Evolutionary conservation across 305 asterid genomes (phyloP).

Genomic region (Petunia hybrid): DNA sequence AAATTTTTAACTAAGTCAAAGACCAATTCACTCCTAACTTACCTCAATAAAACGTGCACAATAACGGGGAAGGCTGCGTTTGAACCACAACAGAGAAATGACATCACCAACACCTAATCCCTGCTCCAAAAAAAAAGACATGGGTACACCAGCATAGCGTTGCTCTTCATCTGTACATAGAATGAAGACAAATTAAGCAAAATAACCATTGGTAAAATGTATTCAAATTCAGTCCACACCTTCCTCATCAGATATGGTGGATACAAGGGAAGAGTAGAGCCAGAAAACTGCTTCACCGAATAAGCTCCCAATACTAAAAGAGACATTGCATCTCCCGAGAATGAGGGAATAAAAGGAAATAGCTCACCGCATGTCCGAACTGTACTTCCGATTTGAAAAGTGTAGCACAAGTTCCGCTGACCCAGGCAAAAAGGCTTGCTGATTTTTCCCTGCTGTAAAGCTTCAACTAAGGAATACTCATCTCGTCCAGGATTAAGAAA

Average conservation of each 20-base stretch:
- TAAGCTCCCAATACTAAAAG: neutral
- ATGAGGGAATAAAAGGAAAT: conserved; percentile 20
- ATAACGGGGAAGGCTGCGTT: conserved; percentile 95
- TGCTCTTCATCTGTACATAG: conserved; percentile 89
- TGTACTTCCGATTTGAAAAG: conserved; percentile 98
- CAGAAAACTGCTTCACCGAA: neutral
- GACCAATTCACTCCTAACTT: conserved; percentile 19
- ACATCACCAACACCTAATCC: conserved; percentile 98
- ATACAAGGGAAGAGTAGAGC: conserved; percentile 34
- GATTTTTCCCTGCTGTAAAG: conserved; percentile 93
- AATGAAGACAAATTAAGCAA: conserved; percentile 28
- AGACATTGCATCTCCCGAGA: neutral
- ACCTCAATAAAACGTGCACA: conserved; percentile 97
- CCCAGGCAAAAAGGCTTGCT: conserved; percentile 97
- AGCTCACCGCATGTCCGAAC: conserved; percentile 98
- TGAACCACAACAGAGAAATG: conserved; percentile 94
- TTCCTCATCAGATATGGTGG: conserved; percentile 97
- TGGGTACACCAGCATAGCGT: conserved; percentile 88
- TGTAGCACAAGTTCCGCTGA: conserved; percentile 95
- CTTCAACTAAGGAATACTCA: conserved; percentile 97
- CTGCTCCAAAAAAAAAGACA: conserved; percentile 95
- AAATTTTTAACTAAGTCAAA: neutral
- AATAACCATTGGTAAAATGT: neutral
- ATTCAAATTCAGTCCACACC: conserved; percentile 51
- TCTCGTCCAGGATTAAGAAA: conserved; percentile 55